Percentiles rank a stretch among this genome's conserved stretches.
Evolutionary conservation across 148 eudicot genomes (phyloP).

Genomic region (Agrostemma githago): DNA sequence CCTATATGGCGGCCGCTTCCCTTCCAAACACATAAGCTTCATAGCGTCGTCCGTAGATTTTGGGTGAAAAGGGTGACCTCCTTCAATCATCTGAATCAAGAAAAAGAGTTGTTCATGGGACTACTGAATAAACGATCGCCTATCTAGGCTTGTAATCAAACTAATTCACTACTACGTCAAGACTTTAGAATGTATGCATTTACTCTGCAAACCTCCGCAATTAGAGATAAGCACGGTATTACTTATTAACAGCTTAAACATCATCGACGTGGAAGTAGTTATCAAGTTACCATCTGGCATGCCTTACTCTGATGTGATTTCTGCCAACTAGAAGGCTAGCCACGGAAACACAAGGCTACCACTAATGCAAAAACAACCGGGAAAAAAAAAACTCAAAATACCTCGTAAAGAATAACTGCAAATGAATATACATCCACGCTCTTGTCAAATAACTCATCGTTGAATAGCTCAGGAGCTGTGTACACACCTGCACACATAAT

Average conservation of each 20-base stretch:
- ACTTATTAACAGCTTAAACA: neutral
- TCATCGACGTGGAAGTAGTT: neutral
- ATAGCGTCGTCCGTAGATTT: constrained; percentile 69
- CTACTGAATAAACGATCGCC: neutral
- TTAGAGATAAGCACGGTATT: neutral
- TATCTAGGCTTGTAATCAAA: neutral
- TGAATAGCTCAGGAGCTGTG: constrained; percentile 84
- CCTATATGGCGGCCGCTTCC: constrained; percentile 69
- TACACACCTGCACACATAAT: constrained; percentile 49
- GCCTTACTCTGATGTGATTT: neutral
- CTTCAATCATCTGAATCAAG: constrained; percentile 73
- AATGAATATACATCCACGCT: constrained; percentile 87
- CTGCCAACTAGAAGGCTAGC: neutral
- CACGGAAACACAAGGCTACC: neutral
- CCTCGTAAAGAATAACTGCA: constrained; percentile 89
- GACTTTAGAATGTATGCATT: neutral
- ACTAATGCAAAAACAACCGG: neutral
- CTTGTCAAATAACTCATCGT: constrained; percentile 76
- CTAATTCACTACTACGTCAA: neutral
- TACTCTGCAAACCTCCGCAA: neutral
- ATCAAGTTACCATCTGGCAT: neutral
- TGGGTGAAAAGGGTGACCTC: constrained; percentile 78
- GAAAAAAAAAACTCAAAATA: constrained; percentile 25
- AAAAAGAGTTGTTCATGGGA: neutral
- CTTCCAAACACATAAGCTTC: constrained; percentile 65